Base-by-base conservation (phyloP, 2,329 filamentous ascomycete species). In the Aspergillus niger region DNA sequence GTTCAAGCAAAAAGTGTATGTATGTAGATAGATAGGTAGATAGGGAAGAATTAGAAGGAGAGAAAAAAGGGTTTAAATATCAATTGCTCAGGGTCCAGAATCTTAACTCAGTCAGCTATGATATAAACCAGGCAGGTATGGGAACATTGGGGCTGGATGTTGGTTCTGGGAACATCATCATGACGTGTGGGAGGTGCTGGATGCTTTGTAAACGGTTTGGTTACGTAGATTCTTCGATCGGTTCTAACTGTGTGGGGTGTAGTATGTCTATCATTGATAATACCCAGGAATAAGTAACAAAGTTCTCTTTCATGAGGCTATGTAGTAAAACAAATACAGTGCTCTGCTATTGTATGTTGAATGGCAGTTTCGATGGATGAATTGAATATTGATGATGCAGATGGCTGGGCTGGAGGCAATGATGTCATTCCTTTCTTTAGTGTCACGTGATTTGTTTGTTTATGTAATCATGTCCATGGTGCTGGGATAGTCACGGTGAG, bases 91-190 rank as follows among this genome's bases (percentile, higher is more conserved):
- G 32, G 32, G 32, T 36, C 32, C 32, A 36, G 32, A 50, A 32
- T 50, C 15, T 10, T 24, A 6, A 30, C 0, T 11, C 20, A 49
- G 44, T 49, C n/a, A n/a, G 11, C 15, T 50, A 30, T 30, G 47
- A 50, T 17, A 50, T 30, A 50, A 32, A 30, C 8, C 47, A 32
- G 28, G 17, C 47, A 20, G 39, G 8, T 5, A 20, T 8, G 17
- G 17, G 41, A 8, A 8, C 28, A 11, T 30, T 30, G 28, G 20
- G 17, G 1, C 10, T 11, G 20, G 10, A 13, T 0, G 8, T 44
- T 44, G 41, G 41, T 24, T 55, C 44, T 51, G 56, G 22, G 22
- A 43, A 70, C 61, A 75, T 73, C 61, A 75, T 69, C 26, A 77
- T 70, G 67, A 70, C 68, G 69, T 77, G 24, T 41, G n/a, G 6